Evolutionary conservation across 805 yeast species (phyloP), one percentile per base, ranked within the genome.

Genomic region (Suhomyces canberraensis): DNA sequence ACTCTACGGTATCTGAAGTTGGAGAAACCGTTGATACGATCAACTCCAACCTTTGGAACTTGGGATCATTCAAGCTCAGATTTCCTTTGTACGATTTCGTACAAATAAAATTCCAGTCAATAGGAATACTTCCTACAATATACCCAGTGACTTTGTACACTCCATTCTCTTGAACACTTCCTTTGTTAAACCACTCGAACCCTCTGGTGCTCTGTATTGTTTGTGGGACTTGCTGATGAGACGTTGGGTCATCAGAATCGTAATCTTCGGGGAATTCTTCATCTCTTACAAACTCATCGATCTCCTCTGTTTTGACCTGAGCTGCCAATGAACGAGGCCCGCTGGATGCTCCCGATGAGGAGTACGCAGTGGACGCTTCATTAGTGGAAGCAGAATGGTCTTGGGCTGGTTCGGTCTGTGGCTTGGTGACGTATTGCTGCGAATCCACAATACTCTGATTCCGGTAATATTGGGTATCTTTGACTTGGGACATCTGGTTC

Each of bases 81-180:
- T 37, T 39, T 15, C 41, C 37, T 8, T 33, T 40, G 38, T 52
- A 64, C 22, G 46, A 35, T 35, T 65, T 65, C 14, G 57, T 47
- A 41, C 66, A 62, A 1, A 58, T 31, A 14, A 50, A 52, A 15
- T 45, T 32, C 40, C 56, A 48, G 36, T 61, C 58, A 2, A 31
- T 36, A 0, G 70, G 70, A 4, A 50, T 41, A 8, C 46, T 33
- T 2, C 56, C 64, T 2, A 48, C 54, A 3, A 63, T 28, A 16
- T 35, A 39, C 2, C 55, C 63, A 4, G 36, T 29, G 3, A 50
- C 13, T 24, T 13, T 24, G 26, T 8, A 8, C 6, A 24, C 14
- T 8, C 6, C 11, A n/a, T 24, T 24, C 11, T 24, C 26, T 8
- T n/a, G 6, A 9, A 24, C 11, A 8, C 5, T 24, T 24, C 13